These are phyloP conservation scores for Casaregolazyma lundiana DNA, from an alignment of 1,139 yeast genomes.

Conservation along the genomic window DNA sequence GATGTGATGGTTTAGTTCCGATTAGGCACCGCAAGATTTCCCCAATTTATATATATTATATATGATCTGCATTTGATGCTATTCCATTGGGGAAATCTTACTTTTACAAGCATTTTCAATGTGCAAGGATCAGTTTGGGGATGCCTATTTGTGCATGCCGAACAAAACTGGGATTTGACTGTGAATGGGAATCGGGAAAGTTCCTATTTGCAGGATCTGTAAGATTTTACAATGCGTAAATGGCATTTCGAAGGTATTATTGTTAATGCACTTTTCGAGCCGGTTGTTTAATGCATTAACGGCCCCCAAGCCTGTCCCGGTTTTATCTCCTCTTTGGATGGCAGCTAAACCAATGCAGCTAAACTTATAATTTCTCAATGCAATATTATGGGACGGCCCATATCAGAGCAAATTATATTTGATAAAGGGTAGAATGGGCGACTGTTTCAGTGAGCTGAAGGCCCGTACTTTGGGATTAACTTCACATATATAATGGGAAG, in stretches of 20 bases:
- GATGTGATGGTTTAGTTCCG: background rate
- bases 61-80: background rate
- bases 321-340: too few species aligned
- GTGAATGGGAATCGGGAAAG: conserved; percentile 1
- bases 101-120: background rate
- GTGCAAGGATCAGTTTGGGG: too few species aligned
- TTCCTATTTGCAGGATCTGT: background rate
- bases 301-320: too few species aligned
- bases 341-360: too few species aligned
- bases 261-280: conserved; percentile 1
- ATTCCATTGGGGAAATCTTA: background rate
- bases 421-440: too few species aligned
- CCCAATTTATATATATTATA: background rate
- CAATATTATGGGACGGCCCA: too few species aligned
- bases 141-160: background rate
- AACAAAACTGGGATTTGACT: background rate
- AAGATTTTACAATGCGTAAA: background rate
- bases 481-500: too few species aligned
- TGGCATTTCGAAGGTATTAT: background rate
- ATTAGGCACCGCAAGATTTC: background rate
- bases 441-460: too few species aligned
- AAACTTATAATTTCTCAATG: too few species aligned
- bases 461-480: too few species aligned
- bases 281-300: background rate
- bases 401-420: too few species aligned